Evolutionary conservation across 176 grass and related monocot genomes (phyloP).

Genomic region (Lolium multiflorum): DNA sequence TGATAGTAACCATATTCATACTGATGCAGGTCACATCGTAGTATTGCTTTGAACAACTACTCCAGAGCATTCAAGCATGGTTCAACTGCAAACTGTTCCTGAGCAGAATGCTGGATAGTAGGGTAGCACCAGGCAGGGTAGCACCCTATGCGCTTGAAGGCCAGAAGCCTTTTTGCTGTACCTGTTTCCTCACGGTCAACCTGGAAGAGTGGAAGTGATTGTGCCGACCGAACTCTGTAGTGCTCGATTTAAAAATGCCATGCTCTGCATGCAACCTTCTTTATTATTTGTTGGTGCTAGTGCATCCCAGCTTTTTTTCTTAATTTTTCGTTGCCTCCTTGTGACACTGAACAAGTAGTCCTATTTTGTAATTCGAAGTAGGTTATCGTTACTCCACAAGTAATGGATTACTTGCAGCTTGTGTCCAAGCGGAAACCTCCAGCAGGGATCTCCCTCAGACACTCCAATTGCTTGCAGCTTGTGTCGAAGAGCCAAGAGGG

Average conservation of each 20-base stretch:
- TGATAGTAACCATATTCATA: neutral
- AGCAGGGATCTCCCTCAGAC: neutral
- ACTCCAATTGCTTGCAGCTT: conserved; percentile 23
- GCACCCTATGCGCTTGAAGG: neutral
- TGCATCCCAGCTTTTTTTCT: neutral
- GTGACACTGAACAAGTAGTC: neutral
- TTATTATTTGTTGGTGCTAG: neutral
- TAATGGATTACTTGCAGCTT: conserved; percentile 31
- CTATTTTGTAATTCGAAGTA: neutral
- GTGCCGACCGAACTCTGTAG: neutral
- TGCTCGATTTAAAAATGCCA: neutral
- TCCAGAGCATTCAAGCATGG: neutral
- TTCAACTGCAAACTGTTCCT: neutral
- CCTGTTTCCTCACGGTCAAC: conserved; percentile 4
- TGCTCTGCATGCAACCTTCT: neutral
- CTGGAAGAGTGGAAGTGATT: neutral
- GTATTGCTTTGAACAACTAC: neutral
- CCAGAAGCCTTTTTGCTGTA: neutral
- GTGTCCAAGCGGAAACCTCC: conserved; percentile 27
- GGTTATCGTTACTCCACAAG: neutral
- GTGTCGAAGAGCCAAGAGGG: conserved; percentile 36
- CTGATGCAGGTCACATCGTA: conserved; percentile 13
- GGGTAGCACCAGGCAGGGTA: neutral
- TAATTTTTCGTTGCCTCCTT: neutral
- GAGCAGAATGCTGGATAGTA: neutral